Evolutionary conservation across 1,284 basidiomycete species (phyloP), one percentile per base, ranked within the genome.

Genomic region (Cutaneotrichosporon curvatum): DNA sequence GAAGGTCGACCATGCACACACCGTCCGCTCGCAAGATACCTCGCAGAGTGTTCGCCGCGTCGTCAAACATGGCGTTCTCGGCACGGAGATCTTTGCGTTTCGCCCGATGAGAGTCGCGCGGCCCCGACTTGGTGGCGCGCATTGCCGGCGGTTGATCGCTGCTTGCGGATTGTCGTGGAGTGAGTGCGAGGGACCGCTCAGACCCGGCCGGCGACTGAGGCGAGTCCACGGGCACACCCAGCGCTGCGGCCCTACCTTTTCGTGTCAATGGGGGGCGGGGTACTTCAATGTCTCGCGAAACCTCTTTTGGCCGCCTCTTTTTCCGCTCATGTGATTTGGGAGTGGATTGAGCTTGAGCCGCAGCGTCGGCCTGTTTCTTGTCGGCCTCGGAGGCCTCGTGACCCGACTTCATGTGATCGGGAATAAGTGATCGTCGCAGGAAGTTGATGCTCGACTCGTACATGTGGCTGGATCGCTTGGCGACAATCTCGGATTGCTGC

Each of bases 361-460:
- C n/a, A n/a, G n/a, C n/a, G 14, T 34, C 31, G 25, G 31, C 15
- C 8, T 28, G 25, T 12, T 28, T 28, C 25, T 28, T 28, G 8
- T 28, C 25, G 8, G 7, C 25, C 25, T 7, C 25, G 8, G 25
- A 7, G 12, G 25, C 8, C 25, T 28, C 25, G 8, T 28, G n/a
- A n/a, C n/a, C 22, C 15, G 21, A 22, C 16, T 46, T 34, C 16
- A 46, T 21, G n/a, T 51, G 47, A 9, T 61, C 51, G 4, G 66
- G 57, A 2, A 65, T 41, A 11, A 67, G 51, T 0, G 62, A 60
- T 16, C 62, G 59, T 1, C 63, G 58, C 3, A 71, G 44, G 41
- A 67, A 71, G 18, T 61, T 55, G 20, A 68, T 62, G 21, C 59
- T 62, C n/a, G 56, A 45, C 50, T 68, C 54, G 57, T 65, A 60